These are phyloP conservation scores for Rhizopogon rudus DNA, from an alignment of 768 basidiomycete species.

Conservation along the genomic window DNA sequence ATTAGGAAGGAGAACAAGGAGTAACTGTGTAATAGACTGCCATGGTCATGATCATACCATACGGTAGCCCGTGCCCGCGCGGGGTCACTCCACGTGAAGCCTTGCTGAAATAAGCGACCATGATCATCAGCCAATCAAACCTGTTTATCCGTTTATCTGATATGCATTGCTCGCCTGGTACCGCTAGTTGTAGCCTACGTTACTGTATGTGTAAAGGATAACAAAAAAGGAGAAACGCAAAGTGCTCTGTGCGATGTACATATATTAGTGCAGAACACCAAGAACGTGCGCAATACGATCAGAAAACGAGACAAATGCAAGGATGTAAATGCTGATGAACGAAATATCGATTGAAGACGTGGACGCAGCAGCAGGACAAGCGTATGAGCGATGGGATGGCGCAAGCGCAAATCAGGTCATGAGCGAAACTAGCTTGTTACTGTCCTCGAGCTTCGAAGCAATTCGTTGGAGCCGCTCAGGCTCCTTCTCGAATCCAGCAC, in stretches of 20 bases:
- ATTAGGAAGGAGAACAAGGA: no score
- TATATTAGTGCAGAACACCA: conserved; percentile 26
- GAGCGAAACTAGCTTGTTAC: conserved; percentile 54
- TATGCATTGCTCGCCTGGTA: conserved; percentile 17
- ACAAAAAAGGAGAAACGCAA: conserved; percentile 10
- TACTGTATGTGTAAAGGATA: conserved; percentile 14
- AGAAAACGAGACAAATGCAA: conserved; percentile 15
- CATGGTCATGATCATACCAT: no score
- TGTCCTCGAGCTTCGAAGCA: conserved; percentile 56
- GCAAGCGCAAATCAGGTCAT: conserved; percentile 18
- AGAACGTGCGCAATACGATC: conserved; percentile 19
- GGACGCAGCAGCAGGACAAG: conserved; percentile 5
- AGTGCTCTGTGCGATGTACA: conserved; percentile 18
- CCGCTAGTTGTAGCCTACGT: conserved; percentile 17
- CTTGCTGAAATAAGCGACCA: no score
- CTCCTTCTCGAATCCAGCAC: conserved; percentile 53
- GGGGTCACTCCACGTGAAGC: no score
- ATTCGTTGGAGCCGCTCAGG: conserved; percentile 53
- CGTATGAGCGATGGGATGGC: conserved; percentile 9
- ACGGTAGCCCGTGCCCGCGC: no score
- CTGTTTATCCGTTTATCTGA: conserved; percentile 6
- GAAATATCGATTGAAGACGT: conserved; percentile 7
- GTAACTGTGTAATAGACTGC: no score
- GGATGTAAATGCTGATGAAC: background rate
- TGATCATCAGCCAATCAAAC: no score